These are phyloP conservation scores for Toxicodendron radicans DNA, from an alignment of 345 rosid species.

Conservation along the genomic window DNA sequence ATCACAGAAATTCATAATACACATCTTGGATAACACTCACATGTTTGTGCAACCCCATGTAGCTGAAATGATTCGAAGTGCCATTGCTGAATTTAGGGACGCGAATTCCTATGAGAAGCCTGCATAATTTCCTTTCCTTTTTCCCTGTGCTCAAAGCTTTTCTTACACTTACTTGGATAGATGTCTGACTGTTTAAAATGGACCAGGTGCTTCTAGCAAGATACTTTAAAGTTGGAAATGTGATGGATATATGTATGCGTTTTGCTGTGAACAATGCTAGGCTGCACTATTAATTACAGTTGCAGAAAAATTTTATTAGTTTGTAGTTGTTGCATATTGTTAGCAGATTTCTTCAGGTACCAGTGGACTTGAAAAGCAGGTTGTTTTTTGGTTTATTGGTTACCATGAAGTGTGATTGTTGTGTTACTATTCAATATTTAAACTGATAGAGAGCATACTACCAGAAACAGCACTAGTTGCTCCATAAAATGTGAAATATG, in stretches of 20 bases:
- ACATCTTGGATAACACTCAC: slow-evolving; percentile 65
- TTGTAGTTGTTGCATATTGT: too few species aligned
- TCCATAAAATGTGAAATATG: too few species aligned
- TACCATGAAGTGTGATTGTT: too few species aligned
- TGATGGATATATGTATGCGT: not conserved
- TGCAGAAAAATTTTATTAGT: too few species aligned
- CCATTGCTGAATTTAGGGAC: slow-evolving; percentile 78
- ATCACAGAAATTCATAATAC: slow-evolving; percentile 82
- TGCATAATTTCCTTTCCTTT: slow-evolving; percentile 22
- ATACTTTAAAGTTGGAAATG: not conserved
- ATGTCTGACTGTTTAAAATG: not conserved
- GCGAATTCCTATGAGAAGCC: slow-evolving; percentile 92
- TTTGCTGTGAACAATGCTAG: not conserved
- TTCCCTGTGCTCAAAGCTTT: too few species aligned
- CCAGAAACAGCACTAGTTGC: too few species aligned
- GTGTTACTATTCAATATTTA: too few species aligned
- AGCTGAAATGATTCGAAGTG: slow-evolving; percentile 66
- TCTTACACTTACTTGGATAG: not conserved
- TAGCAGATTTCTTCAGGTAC: too few species aligned
- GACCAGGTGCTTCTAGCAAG: not conserved
- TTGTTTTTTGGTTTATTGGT: too few species aligned
- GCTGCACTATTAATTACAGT: not conserved
- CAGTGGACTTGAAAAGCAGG: too few species aligned
- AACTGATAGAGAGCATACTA: too few species aligned
- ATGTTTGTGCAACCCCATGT: slow-evolving; percentile 77